A percentile compares a stretch with the other conserved stretches of the same genome.
phyloP scores from a whole-genome alignment of 352 stramenopile genomes.

The Halophytophthora batemanensis region DNA sequence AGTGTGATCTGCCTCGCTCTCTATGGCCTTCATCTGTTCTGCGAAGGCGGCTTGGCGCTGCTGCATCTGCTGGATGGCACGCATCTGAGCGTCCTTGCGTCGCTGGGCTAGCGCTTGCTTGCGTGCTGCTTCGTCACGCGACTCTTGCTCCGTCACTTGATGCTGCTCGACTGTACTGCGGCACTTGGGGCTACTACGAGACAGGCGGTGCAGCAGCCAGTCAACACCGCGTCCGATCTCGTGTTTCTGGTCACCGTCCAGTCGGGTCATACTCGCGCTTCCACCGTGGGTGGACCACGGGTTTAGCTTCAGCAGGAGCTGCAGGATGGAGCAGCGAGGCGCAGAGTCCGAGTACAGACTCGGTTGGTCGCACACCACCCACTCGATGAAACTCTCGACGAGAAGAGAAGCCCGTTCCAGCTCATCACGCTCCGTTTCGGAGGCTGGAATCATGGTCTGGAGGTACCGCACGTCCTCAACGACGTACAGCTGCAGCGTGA shows the following conservation, averaged over 20 bases:
- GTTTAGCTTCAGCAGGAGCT: constrained; percentile 70
- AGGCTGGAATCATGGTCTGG: constrained; percentile 39
- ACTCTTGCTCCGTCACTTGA: constrained; percentile 56
- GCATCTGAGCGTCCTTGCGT: constrained; percentile 71
- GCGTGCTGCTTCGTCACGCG: constrained; percentile 63
- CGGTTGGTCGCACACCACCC: constrained; percentile 48
- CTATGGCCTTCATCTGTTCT: constrained; percentile 69
- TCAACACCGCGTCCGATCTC: constrained; percentile 77
- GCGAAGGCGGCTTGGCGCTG: constrained; percentile 79
- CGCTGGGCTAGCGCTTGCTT: constrained; percentile 57
- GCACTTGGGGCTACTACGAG: constrained; percentile 44
- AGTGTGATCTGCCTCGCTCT: constrained; percentile 39
- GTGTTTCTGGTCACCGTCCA: constrained; percentile 83
- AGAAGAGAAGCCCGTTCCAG: constrained; percentile 39
- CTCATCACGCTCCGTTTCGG: constrained; percentile 42
- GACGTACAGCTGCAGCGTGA: constrained; percentile 82
- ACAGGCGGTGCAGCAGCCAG: constrained; percentile 70
- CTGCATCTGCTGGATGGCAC: constrained; percentile 77
- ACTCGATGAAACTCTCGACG: constrained; percentile 54
- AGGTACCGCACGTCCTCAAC: constrained; percentile 73
- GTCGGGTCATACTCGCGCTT: constrained; percentile 48
- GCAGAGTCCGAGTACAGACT: constrained; percentile 27
- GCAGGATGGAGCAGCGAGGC: constrained; percentile 38
- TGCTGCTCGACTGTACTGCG: constrained; percentile 47
- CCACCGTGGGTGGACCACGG: constrained; percentile 60